Evolutionary conservation across 1,139 yeast species (phyloP), one percentile per base, ranked within the genome.

Genomic region (Taphrina pruni): DNA sequence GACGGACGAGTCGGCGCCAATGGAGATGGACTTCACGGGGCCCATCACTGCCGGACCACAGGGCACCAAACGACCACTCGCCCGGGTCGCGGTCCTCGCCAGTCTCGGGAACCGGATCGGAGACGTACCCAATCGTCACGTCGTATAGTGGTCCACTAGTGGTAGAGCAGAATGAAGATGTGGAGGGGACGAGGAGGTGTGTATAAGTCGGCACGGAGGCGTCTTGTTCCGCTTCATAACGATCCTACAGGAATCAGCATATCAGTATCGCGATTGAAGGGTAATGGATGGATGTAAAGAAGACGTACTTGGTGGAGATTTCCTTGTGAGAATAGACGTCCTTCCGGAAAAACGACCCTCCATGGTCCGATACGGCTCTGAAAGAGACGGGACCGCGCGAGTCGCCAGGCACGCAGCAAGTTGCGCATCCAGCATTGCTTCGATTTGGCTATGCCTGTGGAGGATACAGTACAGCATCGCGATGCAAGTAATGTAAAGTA

Each of bases 331-430:
- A 32, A 54, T 11, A 17, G 21, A 3, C 12, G 45, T 7, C 36
- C 14, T 54, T 54, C 58, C 5, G 58, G 58, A 54, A 54, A 54
- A 9, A 54, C 43, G 20, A 54, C 43, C 45, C 20, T 54, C 58
- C 58, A 54, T n/a, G 2, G n/a, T 17, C 43, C 54, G 36, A 21
- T 11, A 2, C 36, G 35, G 11, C 54, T 36, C 6, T 11, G 7
- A 7, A 20, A n/a, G 32, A 9, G 7, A 21, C 36, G 6, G 12
- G 32, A 2, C n/a, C 36, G 32, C 12, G 54, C 32, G 36, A 21
- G n/a, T 21, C 54, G 54, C 54, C 54, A 50, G 48, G 48, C n/a
- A 8, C 48, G 48, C 48, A 45, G 2, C 20, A 45, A 17, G 12
- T 8, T 45, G 20, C 6, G 8, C 20, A 17, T 45, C 48, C 48